Percentiles rank a stretch among this genome's conserved stretches.
Evolutionary conservation across 805 yeast species (phyloP).

Genomic region (Kazachstania viticola): DNA sequence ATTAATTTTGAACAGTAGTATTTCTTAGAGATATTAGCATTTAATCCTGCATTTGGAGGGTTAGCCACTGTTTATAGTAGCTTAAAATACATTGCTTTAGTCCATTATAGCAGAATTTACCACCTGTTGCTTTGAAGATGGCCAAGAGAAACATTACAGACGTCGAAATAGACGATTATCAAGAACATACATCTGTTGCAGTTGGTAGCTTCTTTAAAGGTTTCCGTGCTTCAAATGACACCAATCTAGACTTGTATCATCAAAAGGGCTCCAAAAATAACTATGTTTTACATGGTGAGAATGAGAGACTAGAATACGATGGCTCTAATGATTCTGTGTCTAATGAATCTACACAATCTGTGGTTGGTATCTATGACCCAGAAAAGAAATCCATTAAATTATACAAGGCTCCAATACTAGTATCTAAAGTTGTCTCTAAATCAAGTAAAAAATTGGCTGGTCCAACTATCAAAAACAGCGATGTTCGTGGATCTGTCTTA

Average conservation of each 20-base stretch:
- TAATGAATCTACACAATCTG: slow-evolving; percentile 35
- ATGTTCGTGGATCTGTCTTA: slow-evolving; percentile 39
- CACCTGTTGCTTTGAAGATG: slow-evolving; percentile 2
- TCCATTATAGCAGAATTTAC: too few relatives aligned
- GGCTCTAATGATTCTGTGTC: slow-evolving; percentile 38
- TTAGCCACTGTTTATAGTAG: too few relatives aligned
- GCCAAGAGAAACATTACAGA: slow-evolving; percentile 7
- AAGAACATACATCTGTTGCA: slow-evolving; percentile 38
- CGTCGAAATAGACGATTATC: slow-evolving; percentile 27
- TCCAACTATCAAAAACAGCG: slow-evolving; percentile 50
- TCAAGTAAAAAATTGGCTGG: slow-evolving; percentile 45
- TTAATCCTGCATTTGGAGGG: too few relatives aligned
- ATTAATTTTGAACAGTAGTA: too few relatives aligned
- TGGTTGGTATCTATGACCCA: slow-evolving; percentile 71
- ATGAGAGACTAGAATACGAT: slow-evolving; percentile 57
- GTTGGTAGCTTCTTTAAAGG: slow-evolving; percentile 79
- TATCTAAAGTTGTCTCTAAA: slow-evolving; percentile 52
- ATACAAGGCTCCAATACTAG: slow-evolving; percentile 50
- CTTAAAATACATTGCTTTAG: too few relatives aligned
- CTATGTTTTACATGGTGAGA: slow-evolving; percentile 69
- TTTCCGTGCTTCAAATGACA: slow-evolving; percentile 44
- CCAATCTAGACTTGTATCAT: slow-evolving; percentile 52
- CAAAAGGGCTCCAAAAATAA: slow-evolving; percentile 27
- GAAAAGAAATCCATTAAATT: slow-evolving; percentile 51
- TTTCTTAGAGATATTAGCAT: too few relatives aligned